Evolutionary conservation across 441 rosid species (phyloP), one percentile per base, ranked within the genome.

Genomic region (Daphne laureola): DNA sequence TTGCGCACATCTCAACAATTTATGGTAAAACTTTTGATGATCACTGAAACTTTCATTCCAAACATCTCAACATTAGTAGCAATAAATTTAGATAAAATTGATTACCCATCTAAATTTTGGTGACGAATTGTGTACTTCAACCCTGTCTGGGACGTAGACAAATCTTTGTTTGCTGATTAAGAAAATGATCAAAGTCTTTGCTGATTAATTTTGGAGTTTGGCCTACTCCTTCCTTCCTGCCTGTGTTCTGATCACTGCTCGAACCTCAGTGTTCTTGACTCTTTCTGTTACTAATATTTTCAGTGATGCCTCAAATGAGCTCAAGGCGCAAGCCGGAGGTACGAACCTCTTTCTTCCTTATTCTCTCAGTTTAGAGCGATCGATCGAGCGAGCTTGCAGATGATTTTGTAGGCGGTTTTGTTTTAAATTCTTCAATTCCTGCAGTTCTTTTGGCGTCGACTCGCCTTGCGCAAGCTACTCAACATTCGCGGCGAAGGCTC

Each of bases 381-480:
- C 61, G 56, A 53, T 31, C 11, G 62, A 53, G 69, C 48, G 52
- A 18, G 62, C 36, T 67, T 74, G 76, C 90, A 80, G 88, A 88
- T 21, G 77, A 62, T 73, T 56, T 75, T 74, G 84, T 51, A 87
- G 80, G 73, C 83, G 86, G 86, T 78, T 87, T 84, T 75, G 87
- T 73, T 74, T 83, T 77, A 70, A 75, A 68, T 31, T 31, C 63
- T 75, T n/a, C n/a, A n/a, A n/a, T n/a, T 78, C 82, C 70, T 73
- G 67, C 88, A 92, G 96, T 75, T 80, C 57, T 69, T 86, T 59
- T 88, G 98, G 98, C 83, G 87, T 0, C 68, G 83, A 46, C 66
- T 80, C 17, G 73, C 87, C 52, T 46, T 92, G 76, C 84, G 96
- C 53, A 88, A 86, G 69, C 84, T 76, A 94, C 75, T 92, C 49